Evolutionary conservation across 768 basidiomycete species (phyloP).

Genomic region (Rhodotorula toruloides): DNA sequence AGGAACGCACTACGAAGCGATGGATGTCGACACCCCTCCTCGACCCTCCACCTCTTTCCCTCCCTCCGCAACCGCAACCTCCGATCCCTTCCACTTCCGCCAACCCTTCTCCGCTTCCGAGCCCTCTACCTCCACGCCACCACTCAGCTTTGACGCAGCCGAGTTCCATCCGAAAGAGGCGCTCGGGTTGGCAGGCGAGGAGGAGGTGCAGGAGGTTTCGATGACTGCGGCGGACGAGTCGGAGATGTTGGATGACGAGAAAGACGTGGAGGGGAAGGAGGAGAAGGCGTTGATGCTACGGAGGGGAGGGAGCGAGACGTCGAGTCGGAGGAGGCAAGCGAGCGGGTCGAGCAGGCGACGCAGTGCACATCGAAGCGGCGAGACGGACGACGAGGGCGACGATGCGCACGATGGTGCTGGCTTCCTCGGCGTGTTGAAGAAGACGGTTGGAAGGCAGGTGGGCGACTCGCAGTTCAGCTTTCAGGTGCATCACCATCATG

Average conservation of each 20-base stretch:
- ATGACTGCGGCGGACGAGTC: slow-evolving; percentile 2
- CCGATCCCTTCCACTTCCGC: slow-evolving; percentile 17
- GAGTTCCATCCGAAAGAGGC: slow-evolving; percentile 14
- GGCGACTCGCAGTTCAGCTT: slow-evolving; percentile 31
- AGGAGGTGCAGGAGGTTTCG: slow-evolving; percentile 6
- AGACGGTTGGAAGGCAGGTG: background rate
- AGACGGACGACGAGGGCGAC: slow-evolving; percentile 13
- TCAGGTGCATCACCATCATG: slow-evolving; percentile 36
- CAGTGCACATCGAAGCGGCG: slow-evolving; percentile 2
- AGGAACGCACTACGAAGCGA: slow-evolving; percentile 39
- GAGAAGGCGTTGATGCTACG: too few relatives aligned
- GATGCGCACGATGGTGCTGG: background rate
- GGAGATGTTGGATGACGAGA: background rate
- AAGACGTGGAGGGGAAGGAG: background rate
- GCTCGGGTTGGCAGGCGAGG: slow-evolving; percentile 16
- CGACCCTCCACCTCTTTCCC: slow-evolving; percentile 6
- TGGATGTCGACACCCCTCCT: slow-evolving; percentile 38
- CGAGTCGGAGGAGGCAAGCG: slow-evolving; percentile 12
- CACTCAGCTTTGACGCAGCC: slow-evolving; percentile 16
- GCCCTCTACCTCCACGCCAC: background rate
- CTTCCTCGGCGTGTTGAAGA: slow-evolving; percentile 14
- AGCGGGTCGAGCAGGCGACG: slow-evolving; percentile 17
- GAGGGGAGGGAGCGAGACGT: too few relatives aligned
- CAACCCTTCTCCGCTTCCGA: background rate
- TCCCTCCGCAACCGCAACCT: background rate